Evolutionary conservation across 1,284 basidiomycete species (phyloP), one percentile per base, ranked within the genome.

Genomic region (Sphagnurus paluster): DNA sequence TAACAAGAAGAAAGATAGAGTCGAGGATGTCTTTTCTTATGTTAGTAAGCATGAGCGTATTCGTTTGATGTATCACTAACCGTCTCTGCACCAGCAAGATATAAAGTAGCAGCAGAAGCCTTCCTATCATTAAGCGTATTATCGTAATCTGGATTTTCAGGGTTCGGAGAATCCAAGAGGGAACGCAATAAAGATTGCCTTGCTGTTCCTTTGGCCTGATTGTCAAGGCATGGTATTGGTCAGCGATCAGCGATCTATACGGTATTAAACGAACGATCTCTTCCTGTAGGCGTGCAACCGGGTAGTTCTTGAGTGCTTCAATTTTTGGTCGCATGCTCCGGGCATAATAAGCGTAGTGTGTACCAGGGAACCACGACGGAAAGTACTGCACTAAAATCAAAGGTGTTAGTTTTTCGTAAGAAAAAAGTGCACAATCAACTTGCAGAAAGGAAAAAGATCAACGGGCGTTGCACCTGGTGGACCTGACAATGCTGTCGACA

Each of bases 1-100:
- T 26, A 66, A 57, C 17, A 69, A 50, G 55, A 70, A 69, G 47
- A 64, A 34, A 0, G 39, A 17, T 24, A 55, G 45, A 17, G 54
- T 50, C 14, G 48, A 36, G 9, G 44, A 48, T 4, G 49, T 44
- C 54, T 53, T 8, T 0, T 11, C 5, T 11, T 8, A 10, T 13
- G 16, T 28, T 10, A 8, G 24, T 14, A 19, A 38, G 14, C 19
- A 17, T 26, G 5, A 17, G 21, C 21, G 3, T n/a, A 17, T 21
- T 3, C 32, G 20, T 24, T 5, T 16, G 16, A 17, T 5, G 21
- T 20, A 21, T 11, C 14, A 40, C 51, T 23, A 36, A 55, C 57
- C 1, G 57, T 52, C 30, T 57, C 57, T 17, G 43, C 42, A 7
- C 57, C 57, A 9, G 44, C 57, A 36, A 44, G n/a, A 29, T 55